These are phyloP conservation scores for Polyrhizophydium stewartii DNA, from an alignment of 371 early-diverging fungal genomes.

Conservation along the genomic window DNA sequence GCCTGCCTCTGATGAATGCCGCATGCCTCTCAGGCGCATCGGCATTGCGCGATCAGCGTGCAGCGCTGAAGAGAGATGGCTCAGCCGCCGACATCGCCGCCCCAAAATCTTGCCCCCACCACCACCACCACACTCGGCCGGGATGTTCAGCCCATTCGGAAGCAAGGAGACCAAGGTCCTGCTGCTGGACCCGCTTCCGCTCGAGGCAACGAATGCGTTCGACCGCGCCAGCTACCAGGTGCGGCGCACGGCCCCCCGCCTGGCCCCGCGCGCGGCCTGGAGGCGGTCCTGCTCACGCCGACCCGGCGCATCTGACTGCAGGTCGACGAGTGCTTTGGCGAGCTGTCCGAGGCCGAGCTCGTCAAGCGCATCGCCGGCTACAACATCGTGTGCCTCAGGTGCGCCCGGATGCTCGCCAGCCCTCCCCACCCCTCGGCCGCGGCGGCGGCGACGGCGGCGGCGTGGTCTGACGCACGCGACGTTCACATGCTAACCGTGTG, in stretches of 20 bases:
- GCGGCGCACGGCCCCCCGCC: not conserved
- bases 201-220: conserved; percentile 18
- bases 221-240: conserved; percentile 18
- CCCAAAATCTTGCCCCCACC: too few species aligned
- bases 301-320: conserved; percentile 5
- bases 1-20: too few species aligned
- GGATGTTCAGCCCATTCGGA: not conserved
- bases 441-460: too few species aligned
- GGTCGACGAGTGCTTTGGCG: conserved; percentile 27
- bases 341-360: conserved; percentile 27
- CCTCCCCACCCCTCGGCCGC: too few species aligned
- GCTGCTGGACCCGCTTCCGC: conserved; percentile 25
- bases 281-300: not conserved
- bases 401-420: too few species aligned
- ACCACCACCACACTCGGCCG: too few species aligned
- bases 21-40: too few species aligned
- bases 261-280: not conserved
- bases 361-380: conserved; percentile 30
- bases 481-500: too few species aligned
- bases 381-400: conserved; percentile 36
- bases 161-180: conserved; percentile 17
- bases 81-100: too few species aligned
- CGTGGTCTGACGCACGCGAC: too few species aligned
- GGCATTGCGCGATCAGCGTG: too few species aligned
- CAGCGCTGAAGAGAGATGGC: too few species aligned